Conservation (phyloP, 129 eudicot genomes). For the Helianthus tuberosus region DNA sequence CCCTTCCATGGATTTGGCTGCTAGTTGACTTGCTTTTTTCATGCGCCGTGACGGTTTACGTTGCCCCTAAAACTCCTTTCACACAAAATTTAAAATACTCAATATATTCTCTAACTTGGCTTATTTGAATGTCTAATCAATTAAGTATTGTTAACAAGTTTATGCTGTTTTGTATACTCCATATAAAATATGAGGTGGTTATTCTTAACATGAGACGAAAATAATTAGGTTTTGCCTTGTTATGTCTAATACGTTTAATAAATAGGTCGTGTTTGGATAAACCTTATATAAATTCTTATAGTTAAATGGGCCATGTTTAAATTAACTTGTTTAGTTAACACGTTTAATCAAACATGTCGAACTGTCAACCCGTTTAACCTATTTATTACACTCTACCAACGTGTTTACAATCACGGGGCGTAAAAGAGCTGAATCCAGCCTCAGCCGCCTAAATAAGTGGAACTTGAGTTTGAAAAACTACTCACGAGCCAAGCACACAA, state of each 20-base stretch:
- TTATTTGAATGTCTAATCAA: slow-evolving; percentile 10
- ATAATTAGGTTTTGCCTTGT: neutral
- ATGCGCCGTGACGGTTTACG: slow-evolving; percentile 32
- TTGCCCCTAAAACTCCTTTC: slow-evolving; percentile 26
- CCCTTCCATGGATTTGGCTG: slow-evolving; percentile 8
- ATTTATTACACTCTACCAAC: too few relatives aligned
- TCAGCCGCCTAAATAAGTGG: too few relatives aligned
- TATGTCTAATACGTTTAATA: neutral
- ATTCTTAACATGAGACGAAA: neutral
- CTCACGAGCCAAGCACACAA: too few relatives aligned
- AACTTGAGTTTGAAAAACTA: too few relatives aligned
- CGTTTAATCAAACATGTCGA: too few relatives aligned
- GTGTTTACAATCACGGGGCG: too few relatives aligned
- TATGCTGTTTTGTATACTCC: too few relatives aligned
- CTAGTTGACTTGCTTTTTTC: slow-evolving; percentile 24
- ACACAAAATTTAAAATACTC: slow-evolving; percentile 24
- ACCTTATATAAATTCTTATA: too few relatives aligned
- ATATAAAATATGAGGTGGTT: neutral
- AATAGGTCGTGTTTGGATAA: too few relatives aligned
- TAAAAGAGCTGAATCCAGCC: too few relatives aligned
- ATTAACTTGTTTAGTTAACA: too few relatives aligned
- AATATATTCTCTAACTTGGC: slow-evolving; percentile 27
- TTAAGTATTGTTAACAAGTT: neutral
- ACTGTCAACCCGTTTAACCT: too few relatives aligned
- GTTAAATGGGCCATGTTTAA: neutral